Conservation (phyloP, 2,329 filamentous ascomycete species). For the Diplocarpon rosae region DNA sequence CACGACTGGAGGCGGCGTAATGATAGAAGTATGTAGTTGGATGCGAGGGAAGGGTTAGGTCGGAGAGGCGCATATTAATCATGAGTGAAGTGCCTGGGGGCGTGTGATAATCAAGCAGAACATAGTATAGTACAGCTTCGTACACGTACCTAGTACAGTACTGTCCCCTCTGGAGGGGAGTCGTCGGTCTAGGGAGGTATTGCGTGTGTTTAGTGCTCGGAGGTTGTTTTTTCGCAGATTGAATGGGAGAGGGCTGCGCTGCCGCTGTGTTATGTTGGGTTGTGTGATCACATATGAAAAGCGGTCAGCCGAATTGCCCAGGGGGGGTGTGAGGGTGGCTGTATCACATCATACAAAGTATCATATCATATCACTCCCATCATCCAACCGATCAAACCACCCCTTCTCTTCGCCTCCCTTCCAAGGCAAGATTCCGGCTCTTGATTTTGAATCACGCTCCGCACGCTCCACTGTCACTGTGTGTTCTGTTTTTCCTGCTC, state of each 20-base stretch:
- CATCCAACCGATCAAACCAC: no score
- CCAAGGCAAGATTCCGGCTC: no score
- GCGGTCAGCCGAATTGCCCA: conserved; percentile 3
- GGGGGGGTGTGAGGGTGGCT: neutral
- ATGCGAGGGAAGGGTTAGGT: neutral
- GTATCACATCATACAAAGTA: conserved; percentile 1
- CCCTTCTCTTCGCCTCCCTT: no score
- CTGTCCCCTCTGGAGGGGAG: conserved; percentile 9
- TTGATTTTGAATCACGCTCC: no score
- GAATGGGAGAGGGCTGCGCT: neutral
- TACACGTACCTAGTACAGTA: no score
- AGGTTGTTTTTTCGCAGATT: conserved; percentile 8
- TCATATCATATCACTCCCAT: neutral
- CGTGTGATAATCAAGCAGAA: conserved; percentile 19
- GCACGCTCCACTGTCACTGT: no score
- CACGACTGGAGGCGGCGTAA: conserved; percentile 21
- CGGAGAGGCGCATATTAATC: conserved; percentile 7
- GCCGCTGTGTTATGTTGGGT: neutral
- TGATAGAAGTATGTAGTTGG: neutral
- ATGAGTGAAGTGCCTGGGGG: conserved; percentile 7
- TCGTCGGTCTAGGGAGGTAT: conserved; percentile 1
- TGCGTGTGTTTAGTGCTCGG: conserved; percentile 4
- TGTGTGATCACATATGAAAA: neutral
- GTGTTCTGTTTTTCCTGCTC: neutral
- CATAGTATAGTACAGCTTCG: no score